Evolutionary conservation across 208 protist genomes (phyloP).

Genomic region (Leishmania tropica): DNA sequence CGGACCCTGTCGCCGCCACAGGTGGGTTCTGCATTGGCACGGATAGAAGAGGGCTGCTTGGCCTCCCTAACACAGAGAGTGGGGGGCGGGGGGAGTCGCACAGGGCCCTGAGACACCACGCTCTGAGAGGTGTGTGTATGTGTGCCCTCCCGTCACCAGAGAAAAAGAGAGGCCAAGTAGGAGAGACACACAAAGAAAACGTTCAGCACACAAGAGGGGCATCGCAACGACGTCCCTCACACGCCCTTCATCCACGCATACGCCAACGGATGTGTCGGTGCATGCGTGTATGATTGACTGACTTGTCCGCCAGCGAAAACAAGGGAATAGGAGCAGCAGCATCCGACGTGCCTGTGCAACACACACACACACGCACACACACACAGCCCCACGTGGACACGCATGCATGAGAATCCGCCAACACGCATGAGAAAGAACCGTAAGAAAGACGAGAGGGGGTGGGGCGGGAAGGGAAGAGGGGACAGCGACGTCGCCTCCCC

Average conservation of each 20-base stretch:
- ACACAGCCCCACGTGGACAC: neutral
- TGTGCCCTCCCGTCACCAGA: neutral
- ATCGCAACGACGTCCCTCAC: neutral
- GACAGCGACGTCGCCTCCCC: too few species aligned
- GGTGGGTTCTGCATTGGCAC: too few species aligned
- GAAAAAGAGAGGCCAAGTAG: neutral
- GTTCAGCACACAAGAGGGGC: neutral
- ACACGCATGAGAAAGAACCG: neutral
- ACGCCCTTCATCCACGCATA: neutral
- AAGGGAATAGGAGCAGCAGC: neutral
- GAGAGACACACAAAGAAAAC: slow-evolving; percentile 3
- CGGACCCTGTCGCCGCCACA: too few species aligned
- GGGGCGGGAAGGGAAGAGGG: too few species aligned
- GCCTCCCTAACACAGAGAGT: too few species aligned
- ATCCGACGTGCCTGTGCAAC: neutral
- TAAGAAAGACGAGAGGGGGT: too few species aligned
- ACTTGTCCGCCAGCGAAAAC: neutral
- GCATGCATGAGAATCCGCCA: neutral
- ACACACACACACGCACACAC: neutral
- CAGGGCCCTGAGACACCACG: neutral
- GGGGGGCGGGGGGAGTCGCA: neutral
- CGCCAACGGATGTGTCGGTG: neutral
- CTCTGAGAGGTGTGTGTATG: neutral
- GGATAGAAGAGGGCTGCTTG: too few species aligned
- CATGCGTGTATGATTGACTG: neutral